Percentiles rank a stretch among this genome's conserved stretches.
Conservation (phyloP, 129 eudicot genomes). For the Lactuca sativa region DNA sequence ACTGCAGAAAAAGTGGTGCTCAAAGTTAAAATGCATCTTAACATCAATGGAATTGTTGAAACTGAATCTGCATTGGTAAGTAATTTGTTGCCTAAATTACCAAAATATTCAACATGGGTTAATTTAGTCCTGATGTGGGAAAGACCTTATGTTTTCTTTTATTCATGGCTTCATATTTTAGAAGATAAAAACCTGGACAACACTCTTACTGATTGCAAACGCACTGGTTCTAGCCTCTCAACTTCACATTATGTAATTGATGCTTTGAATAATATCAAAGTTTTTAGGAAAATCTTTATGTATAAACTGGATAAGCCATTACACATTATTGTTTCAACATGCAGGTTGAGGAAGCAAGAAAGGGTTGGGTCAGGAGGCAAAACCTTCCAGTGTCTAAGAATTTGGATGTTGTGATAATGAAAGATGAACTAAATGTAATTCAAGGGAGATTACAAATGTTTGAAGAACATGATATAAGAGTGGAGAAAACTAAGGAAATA, state of each 20-base stretch:
- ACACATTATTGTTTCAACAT: not conserved
- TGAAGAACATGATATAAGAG: slow-evolving; percentile 60
- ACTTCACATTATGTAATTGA: slow-evolving; percentile 34
- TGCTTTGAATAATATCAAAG: no score
- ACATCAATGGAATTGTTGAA: slow-evolving; percentile 55
- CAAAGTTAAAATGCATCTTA: slow-evolving; percentile 3
- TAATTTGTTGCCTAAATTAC: no score
- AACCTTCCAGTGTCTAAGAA: slow-evolving; percentile 4
- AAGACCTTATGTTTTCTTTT: not conserved
- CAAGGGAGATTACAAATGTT: slow-evolving; percentile 54
- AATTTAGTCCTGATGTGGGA: no score
- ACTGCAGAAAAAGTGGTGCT: slow-evolving; percentile 40
- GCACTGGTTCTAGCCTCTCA: slow-evolving; percentile 14
- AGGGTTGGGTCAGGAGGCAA: slow-evolving; percentile 14
- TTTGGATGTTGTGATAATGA: slow-evolving; percentile 44
- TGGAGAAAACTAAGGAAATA: slow-evolving; percentile 79
- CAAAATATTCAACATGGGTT: no score
- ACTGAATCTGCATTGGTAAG: not conserved
- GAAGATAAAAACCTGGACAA: slow-evolving; percentile 34
- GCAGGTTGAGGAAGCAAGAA: slow-evolving; percentile 45
- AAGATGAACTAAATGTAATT: slow-evolving; percentile 46
- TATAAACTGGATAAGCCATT: not conserved
- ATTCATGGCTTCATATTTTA: slow-evolving; percentile 42
- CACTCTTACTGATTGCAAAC: slow-evolving; percentile 25
- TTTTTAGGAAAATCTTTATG: not conserved